Evolutionary conservation across 495 filamentous ascomycete species (phyloP), one percentile per base, ranked within the genome.

Genomic region (Penicillium salamii): DNA sequence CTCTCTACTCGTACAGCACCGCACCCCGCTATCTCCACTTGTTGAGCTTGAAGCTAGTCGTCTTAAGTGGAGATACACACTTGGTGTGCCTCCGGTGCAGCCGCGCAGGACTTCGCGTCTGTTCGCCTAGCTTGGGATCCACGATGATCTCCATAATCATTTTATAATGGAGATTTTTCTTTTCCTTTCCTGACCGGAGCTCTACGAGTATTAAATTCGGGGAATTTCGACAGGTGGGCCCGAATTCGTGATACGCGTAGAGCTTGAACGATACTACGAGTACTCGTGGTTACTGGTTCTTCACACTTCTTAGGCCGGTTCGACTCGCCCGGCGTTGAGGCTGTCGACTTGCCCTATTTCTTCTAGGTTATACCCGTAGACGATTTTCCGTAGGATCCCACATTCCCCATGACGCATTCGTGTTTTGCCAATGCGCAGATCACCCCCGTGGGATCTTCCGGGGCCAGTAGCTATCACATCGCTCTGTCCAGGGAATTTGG

Each of bases 31-130:
- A 35, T 45, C 29, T 19, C 43, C 43, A 36, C 42, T 45, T 18
- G 17, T 21, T 6, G 21, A 42, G 39, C 41, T 43, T 43, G 18
- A 44, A 45, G 42, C 42, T 44, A 44, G 26, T 45, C 29, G 29
- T 15, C 13, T 35, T 8, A 35, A 46, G 43, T 46, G 43, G 31
- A 18, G 43, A 19, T 7, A 13, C 19, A 26, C 26, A 46, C 35
- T 46, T 46, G 43, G 43, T 24, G 5, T 46, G 31, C 31, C 31
- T 35, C 8, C 29, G 14, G 5, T 35, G 42, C 42, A 45, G 43
- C 43, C 43, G 43, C 43, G 31, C 17, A 21, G 18, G 42, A 36
- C 32, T 20, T 35, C 43, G 43, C 43, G 43, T 46, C 43, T 46
- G 43, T 46, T 46, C 43, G 43, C 43, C 43, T 46, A 46, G 34